Evolutionary conservation across 1,284 basidiomycete genomes (phyloP).

Genomic region (Trichosporon asahii): DNA sequence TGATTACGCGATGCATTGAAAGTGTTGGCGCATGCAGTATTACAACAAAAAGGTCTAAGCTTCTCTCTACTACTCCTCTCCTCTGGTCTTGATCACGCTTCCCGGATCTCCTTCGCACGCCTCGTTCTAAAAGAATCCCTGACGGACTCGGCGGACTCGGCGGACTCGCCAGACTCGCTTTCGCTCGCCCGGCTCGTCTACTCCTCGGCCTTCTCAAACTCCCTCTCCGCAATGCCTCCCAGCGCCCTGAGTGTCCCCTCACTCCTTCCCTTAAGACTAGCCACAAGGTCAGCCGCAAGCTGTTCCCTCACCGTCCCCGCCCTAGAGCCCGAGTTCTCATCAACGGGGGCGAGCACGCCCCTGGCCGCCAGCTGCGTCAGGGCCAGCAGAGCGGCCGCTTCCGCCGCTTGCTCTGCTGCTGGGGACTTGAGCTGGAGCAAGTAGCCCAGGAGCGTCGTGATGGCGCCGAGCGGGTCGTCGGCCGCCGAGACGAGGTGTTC

Average conservation of each 20-base stretch:
- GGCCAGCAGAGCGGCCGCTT: constrained; percentile 46
- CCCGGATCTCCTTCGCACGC: too few relatives aligned
- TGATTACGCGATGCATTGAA: constrained; percentile 4
- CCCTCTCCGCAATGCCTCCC: constrained; percentile 59
- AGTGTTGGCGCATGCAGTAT: not conserved
- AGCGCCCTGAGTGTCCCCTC: constrained; percentile 53
- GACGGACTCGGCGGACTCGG: too few relatives aligned
- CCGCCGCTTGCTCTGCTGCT: constrained; percentile 29
- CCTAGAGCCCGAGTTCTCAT: not conserved
- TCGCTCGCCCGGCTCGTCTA: not conserved
- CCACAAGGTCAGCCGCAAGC: constrained; percentile 68
- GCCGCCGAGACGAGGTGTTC: constrained; percentile 22
- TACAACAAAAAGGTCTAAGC: not conserved
- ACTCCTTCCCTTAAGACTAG: constrained; percentile 61
- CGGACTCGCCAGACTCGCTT: too few relatives aligned
- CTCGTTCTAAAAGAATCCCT: too few relatives aligned
- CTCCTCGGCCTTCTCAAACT: constrained; percentile 15
- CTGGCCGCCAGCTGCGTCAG: constrained; percentile 56
- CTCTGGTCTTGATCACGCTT: not conserved
- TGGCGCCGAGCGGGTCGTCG: constrained; percentile 38
- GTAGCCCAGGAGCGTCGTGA: constrained; percentile 65
- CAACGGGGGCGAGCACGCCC: constrained; percentile 27
- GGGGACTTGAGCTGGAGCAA: constrained; percentile 41
- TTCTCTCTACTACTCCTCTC: not conserved
- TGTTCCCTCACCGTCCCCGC: constrained; percentile 55